These are phyloP conservation scores for Pseudomassariella vexata DNA, from an alignment of 2,329 filamentous ascomycete species.

Conservation along the genomic window DNA sequence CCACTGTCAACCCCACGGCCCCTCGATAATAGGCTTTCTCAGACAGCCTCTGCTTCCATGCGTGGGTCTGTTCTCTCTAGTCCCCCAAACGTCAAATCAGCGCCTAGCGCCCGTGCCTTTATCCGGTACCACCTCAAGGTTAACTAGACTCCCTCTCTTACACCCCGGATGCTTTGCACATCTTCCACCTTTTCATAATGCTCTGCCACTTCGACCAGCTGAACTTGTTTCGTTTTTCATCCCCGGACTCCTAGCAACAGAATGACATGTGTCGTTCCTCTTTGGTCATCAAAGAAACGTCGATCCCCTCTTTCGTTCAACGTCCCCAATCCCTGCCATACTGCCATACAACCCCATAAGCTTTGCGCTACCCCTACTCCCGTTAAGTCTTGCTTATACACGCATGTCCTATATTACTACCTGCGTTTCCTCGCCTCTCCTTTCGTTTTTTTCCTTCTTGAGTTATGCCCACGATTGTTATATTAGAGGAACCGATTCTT, in stretches of 20 bases:
- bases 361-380: constrained; percentile 15
- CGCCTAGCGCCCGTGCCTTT: background rate
- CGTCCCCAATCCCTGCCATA: constrained; percentile 5
- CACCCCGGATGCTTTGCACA: background rate
- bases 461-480: background rate
- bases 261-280: constrained; percentile 6
- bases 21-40: constrained; percentile 1
- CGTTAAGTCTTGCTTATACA: constrained; percentile 13
- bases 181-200: constrained; percentile 2
- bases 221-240: constrained; percentile 3
- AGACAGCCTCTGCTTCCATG: background rate
- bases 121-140: constrained; percentile 1
- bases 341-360: constrained; percentile 13
- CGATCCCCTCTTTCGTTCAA: constrained; percentile 10
- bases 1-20: no score
- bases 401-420: constrained; percentile 15
- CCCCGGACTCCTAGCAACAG: constrained; percentile 4
- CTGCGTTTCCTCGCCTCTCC: constrained; percentile 9
- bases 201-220: constrained; percentile 3
- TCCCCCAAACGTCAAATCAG: constrained; percentile 1
- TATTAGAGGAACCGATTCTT: no score
- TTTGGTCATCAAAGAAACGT: background rate
- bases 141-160: background rate
- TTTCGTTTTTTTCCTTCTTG: constrained; percentile 5
- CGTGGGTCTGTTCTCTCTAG: background rate